Evolutionary conservation across 2,329 filamentous ascomycete species (phyloP).

Genomic region (Hypoxylon sp.): DNA sequence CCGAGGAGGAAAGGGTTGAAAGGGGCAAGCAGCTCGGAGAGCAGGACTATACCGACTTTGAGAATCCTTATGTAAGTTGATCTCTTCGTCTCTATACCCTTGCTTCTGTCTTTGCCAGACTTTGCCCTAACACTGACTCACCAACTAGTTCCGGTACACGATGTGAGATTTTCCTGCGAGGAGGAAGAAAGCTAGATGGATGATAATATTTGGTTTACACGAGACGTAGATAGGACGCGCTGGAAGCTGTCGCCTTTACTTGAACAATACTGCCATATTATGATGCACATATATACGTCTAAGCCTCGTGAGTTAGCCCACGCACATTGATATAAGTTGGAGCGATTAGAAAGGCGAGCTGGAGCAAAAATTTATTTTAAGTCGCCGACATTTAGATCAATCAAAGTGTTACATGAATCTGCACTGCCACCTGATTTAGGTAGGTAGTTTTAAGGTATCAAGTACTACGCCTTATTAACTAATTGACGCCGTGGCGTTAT

Average conservation of each 20-base stretch:
- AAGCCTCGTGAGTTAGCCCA: not conserved
- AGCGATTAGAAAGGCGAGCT: no score
- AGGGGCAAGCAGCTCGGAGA: conserved; percentile 56
- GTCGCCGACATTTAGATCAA: not conserved
- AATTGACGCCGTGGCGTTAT: not conserved
- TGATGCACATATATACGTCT: not conserved
- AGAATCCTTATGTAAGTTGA: conserved; percentile 57
- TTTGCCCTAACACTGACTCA: not conserved
- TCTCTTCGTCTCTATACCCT: not conserved
- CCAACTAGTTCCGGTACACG: conserved; percentile 50
- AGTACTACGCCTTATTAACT: not conserved
- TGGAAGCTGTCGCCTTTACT: not conserved
- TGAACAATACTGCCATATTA: not conserved
- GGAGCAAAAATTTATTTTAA: not conserved
- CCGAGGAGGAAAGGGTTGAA: conserved; percentile 55
- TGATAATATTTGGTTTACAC: not conserved
- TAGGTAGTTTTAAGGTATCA: not conserved
- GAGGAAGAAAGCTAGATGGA: not conserved
- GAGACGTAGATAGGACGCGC: not conserved
- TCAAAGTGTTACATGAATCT: not conserved
- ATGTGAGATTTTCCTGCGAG: conserved; percentile 34
- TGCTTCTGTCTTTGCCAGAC: not conserved
- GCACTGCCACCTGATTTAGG: not conserved
- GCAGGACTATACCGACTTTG: conserved; percentile 57
- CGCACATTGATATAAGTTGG: not conserved